These are phyloP conservation scores for Ricinus communis DNA, from an alignment of 345 rosid species.

Conservation along the genomic window DNA sequence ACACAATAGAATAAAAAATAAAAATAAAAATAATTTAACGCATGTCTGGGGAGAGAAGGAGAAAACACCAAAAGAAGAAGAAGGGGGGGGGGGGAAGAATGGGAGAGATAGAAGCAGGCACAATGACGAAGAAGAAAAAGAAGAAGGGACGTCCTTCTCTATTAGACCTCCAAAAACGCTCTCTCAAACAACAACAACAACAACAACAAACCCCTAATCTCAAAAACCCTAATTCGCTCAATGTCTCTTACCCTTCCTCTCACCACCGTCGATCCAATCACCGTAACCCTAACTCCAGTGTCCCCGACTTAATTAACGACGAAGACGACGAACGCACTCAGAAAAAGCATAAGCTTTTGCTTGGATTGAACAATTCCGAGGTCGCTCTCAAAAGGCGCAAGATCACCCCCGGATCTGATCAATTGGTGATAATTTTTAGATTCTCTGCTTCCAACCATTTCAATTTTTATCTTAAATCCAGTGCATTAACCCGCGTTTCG, in stretches of 20 bases:
- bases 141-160: constrained; percentile 98
- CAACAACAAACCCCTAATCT: constrained; percentile 36
- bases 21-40: constrained; percentile 29
- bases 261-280: constrained; percentile 51
- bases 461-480: too few species aligned
- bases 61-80: constrained; percentile 17
- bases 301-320: constrained; percentile 21
- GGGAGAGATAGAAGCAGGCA: constrained; percentile 44
- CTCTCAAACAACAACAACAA: constrained; percentile 55
- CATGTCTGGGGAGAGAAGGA: constrained; percentile 25
- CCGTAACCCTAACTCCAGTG: constrained; percentile 47
- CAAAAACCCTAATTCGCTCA: constrained; percentile 58
- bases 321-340: constrained; percentile 72
- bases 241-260: constrained; percentile 20
- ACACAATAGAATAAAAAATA: constrained; percentile 22
- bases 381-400: constrained; percentile 35
- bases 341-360: constrained; percentile 74
- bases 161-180: constrained; percentile 86
- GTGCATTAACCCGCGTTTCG: too few species aligned
- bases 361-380: constrained; percentile 55
- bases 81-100: constrained; percentile 23
- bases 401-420: constrained; percentile 60
- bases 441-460: too few species aligned
- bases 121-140: constrained; percentile 74
- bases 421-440: constrained; percentile 43